A percentile compares a stretch with the other conserved stretches of the same genome.
Evolutionary conservation across 768 basidiomycete genomes (phyloP).

Genomic region (Phaffia australis): DNA sequence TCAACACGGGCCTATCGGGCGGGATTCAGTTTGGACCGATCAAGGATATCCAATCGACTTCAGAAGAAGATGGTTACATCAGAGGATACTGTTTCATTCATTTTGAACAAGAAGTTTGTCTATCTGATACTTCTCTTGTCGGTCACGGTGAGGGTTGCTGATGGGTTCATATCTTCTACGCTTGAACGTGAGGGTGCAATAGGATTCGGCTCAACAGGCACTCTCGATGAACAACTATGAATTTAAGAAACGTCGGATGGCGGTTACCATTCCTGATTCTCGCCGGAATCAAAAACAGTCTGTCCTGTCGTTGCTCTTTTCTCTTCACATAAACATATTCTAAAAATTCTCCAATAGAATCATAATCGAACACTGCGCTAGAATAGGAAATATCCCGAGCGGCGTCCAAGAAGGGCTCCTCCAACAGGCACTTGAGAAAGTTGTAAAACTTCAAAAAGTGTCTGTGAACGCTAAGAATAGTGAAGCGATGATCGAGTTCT

Average conservation of each 20-base stretch:
- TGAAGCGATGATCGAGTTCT: slow-evolving; percentile 42
- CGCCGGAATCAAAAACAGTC: slow-evolving; percentile 52
- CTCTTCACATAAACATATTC: background rate
- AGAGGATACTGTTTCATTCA: slow-evolving; percentile 91
- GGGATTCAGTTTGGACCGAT: slow-evolving; percentile 60
- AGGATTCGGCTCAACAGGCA: slow-evolving; percentile 62
- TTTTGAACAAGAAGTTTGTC: slow-evolving; percentile 64
- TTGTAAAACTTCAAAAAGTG: slow-evolving; percentile 53
- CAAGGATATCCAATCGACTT: slow-evolving; percentile 67
- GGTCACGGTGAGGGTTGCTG: background rate
- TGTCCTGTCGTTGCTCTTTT: slow-evolving; percentile 26
- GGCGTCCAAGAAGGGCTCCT: slow-evolving; percentile 79
- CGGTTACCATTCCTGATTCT: slow-evolving; percentile 73
- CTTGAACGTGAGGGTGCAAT: background rate
- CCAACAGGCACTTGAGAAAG: slow-evolving; percentile 78
- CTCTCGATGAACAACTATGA: slow-evolving; percentile 75
- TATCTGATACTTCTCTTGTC: background rate
- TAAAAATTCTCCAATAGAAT: slow-evolving; percentile 44
- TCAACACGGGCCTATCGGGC: background rate
- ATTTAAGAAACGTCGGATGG: slow-evolving; percentile 77
- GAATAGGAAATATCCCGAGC: slow-evolving; percentile 61
- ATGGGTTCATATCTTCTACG: background rate
- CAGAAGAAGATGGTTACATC: slow-evolving; percentile 56
- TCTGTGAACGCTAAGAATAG: slow-evolving; percentile 55
- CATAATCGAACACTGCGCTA: slow-evolving; percentile 60